These are phyloP conservation scores for Phytophthora macrochlamydospora DNA, from an alignment of 352 stramenopile species.

Conservation along the genomic window DNA sequence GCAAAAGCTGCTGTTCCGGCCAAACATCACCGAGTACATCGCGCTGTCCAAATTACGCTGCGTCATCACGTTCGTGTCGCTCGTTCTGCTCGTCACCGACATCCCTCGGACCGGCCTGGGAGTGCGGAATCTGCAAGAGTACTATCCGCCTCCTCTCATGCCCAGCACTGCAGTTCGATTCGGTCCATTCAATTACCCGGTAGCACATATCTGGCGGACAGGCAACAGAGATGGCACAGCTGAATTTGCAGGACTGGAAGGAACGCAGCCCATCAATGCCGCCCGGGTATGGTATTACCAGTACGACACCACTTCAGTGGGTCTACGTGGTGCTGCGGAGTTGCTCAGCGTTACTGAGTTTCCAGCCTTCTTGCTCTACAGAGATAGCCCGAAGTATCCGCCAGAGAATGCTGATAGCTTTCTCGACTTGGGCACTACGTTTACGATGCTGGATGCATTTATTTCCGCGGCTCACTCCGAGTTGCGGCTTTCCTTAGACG, in stretches of 20 bases:
- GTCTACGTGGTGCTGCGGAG: constrained; percentile 26
- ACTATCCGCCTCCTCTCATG: constrained; percentile 27
- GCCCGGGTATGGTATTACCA: constrained; percentile 40
- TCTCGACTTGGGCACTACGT: constrained; percentile 26
- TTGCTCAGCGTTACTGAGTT: constrained; percentile 34
- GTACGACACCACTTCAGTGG: constrained; percentile 42
- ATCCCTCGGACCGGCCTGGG: constrained; percentile 57
- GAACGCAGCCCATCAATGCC: constrained; percentile 7
- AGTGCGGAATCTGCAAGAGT: constrained; percentile 23
- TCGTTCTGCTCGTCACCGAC: constrained; percentile 51
- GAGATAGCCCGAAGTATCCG: neutral
- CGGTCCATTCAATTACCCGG: constrained; percentile 51
- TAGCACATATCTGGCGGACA: constrained; percentile 33
- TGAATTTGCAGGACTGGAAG: constrained; percentile 25
- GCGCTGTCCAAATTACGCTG: constrained; percentile 35
- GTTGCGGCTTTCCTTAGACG: neutral
- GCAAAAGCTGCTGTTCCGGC: constrained; percentile 16
- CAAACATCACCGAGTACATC: constrained; percentile 36
- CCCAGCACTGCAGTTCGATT: constrained; percentile 40
- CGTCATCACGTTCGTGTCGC: constrained; percentile 39
- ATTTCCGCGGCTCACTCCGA: constrained; percentile 12
- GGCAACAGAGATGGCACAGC: constrained; percentile 1
- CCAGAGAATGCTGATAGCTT: constrained; percentile 9
- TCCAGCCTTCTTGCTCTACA: constrained; percentile 37
- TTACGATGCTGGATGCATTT: constrained; percentile 42